Base-by-base conservation (phyloP, 805 yeast species). In the Saturnispora serradocipensis region DNA sequence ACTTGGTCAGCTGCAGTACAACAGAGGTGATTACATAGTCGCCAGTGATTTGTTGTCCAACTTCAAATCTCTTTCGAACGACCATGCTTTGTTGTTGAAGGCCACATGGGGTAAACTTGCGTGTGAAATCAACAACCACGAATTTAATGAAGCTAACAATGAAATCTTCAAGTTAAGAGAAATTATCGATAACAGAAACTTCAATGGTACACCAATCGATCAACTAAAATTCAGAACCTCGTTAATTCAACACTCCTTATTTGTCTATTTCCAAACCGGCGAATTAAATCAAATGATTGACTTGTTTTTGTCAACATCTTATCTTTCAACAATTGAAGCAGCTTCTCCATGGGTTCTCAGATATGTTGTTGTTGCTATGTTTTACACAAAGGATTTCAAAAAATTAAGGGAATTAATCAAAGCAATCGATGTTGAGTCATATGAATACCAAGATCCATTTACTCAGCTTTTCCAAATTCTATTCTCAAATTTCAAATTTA, bases 71-170 rank as follows among this genome's bases (percentile, higher is more conserved):
- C 67, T 81, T 20, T 77, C 83, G 9, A 73, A 76, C 20, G 74
- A 79, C 63, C 66, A 67, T 54, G 77, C 77, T 27, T 65, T 74
- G 54, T 72, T 75, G 56, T 63, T 75, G 51, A 75, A 78, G 54
- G 81, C 84, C 20, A 78, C 84, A 4, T 82, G 88, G 86, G 87
- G 87, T 58, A 76, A 75, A 63, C 68, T 81, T n/a, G 83, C 86
- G 1, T 71, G 78, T 28, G 83, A 79, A 55, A 77, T 82, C 57
- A 69, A 80, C 51, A 68, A 76, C 34, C 63, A 73, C 52, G 74
- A 78, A 53, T 77, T 80, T 78, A 74, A 68, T 32, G 71, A 72
- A 36, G 80, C 83, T 2, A 58, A 74, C 46, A 77, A 75, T 56
- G 85, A 80, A 64, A 66, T 82, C 48, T 64, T 64, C 50, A 75